These are phyloP conservation scores for Gryganskiella cystojenkinii DNA, from an alignment of 192 early-diverging fungal genomes.

Conservation along the genomic window DNA sequence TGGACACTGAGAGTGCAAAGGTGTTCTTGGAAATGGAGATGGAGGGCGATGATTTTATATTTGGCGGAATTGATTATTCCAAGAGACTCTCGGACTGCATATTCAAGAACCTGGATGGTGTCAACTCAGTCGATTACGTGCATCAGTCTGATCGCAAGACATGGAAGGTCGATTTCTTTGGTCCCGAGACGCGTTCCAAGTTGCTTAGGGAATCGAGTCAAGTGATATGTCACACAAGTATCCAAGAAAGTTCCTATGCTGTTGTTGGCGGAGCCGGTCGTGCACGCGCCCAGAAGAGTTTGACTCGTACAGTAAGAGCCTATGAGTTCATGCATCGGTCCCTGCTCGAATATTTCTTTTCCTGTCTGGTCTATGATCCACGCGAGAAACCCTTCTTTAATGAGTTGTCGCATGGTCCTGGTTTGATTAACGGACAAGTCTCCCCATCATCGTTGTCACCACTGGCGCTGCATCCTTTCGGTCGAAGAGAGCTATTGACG, in stretches of 20 bases:
- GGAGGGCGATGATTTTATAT: background rate
- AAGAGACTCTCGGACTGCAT: constrained; percentile 2
- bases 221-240: no score
- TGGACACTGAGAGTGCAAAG: background rate
- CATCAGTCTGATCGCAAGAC: background rate
- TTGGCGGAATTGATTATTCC: background rate
- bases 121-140: background rate
- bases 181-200: background rate
- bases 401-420: no score
- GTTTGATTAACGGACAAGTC: no score
- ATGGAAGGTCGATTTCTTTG: constrained; percentile 8
- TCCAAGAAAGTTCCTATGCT: no score
- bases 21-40: background rate
- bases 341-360: constrained; percentile 5
- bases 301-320: background rate
- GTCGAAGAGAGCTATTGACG: background rate
- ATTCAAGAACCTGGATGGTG: background rate
- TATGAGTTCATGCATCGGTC: constrained; percentile 14
- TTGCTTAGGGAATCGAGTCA: background rate
- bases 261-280: no score
- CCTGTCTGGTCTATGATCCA: background rate
- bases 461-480: no score
- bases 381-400: no score
- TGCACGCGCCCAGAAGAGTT: no score
- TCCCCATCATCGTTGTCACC: no score